Conservation (phyloP, 805 yeast species). For the Candida glaebosa region DNA sequence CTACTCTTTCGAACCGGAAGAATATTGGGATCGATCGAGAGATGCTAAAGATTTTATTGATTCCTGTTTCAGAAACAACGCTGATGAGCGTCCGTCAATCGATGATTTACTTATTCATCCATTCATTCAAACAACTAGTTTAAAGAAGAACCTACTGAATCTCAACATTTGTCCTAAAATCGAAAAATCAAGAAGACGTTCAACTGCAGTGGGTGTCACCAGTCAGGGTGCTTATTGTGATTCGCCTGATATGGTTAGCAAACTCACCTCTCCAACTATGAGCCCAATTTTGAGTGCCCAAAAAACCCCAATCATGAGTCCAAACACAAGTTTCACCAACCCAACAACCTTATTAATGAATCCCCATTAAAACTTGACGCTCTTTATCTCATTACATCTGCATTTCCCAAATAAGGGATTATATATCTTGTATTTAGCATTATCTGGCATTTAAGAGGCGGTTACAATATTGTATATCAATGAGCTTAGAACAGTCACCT, state of each 20-base stretch:
- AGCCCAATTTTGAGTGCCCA: conserved; percentile 1
- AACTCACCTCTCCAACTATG: conserved; percentile 19
- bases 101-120: conserved; percentile 44
- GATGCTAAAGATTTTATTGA: conserved; percentile 59
- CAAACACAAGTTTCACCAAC: not conserved
- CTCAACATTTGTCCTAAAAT: not conserved
- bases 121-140: conserved; percentile 16
- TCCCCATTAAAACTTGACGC: no score
- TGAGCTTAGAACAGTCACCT: no score
- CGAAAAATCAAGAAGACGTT: not conserved
- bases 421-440: no score
- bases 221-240: conserved; percentile 25
- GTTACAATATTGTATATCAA: no score
- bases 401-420: no score
- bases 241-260: conserved; percentile 25
- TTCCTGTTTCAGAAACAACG: conserved; percentile 48
- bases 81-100: conserved; percentile 45
- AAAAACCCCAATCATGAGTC: not conserved
- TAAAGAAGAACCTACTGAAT: not conserved
- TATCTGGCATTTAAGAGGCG: no score
- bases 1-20: conserved; percentile 58
- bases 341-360: no score
- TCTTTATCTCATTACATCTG: no score
- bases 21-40: conserved; percentile 48
- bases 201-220: conserved; percentile 12